Base-by-base conservation (phyloP, 2,329 filamentous ascomycete genomes). In the Epichloe aotearoae region DNA sequence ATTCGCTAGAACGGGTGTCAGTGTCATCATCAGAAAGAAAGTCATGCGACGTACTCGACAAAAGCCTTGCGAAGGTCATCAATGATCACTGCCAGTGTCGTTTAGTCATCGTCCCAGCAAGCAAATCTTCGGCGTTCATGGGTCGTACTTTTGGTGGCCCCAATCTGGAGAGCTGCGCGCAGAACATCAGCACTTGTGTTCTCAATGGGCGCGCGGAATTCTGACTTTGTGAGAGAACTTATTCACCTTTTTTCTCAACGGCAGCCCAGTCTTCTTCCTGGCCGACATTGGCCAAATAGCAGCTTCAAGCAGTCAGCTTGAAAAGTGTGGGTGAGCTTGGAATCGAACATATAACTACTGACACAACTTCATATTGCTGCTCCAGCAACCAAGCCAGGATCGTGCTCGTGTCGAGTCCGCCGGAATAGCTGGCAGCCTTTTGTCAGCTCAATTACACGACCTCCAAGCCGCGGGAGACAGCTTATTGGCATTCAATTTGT, bases 251-350 rank as follows among this genome's bases (percentile, higher is more conserved):
- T 88, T 75, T 74, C 69, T 84, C 78, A 47, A 83, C 85, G 52
- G 76, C 80, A 51, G 77, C 75, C 58, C 79, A 87, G 67, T 87
- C 82, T 69, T 87, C 83, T 58, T 80, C 77, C 67, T 86, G 82
- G 45, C 83, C 83, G 20, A 49, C 47, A 19, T 49, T 48, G 46
- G 46, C 46, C 46, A 48, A 42, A 34, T 48, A 48, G 26, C 46
- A 48, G 46, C 45, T 47, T 47, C 15, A 38, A 47, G 36, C 34
- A n/a, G 45, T 47, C 45, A 47, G 45, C 14, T 26, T 23, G 14
- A 17, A 12, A 34, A 59, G 84, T 78, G 69, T 86, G 74, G 66
- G 79, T 82, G 66, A 83, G 71, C 19, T 42, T 19, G 39, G 12
- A 26, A 36, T 17, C 14, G n/a, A 23, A 49, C 50, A 19, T 43